Evolutionary conservation across 352 stramenopile species (phyloP).

Genomic region (Blastocystis sp.): DNA sequence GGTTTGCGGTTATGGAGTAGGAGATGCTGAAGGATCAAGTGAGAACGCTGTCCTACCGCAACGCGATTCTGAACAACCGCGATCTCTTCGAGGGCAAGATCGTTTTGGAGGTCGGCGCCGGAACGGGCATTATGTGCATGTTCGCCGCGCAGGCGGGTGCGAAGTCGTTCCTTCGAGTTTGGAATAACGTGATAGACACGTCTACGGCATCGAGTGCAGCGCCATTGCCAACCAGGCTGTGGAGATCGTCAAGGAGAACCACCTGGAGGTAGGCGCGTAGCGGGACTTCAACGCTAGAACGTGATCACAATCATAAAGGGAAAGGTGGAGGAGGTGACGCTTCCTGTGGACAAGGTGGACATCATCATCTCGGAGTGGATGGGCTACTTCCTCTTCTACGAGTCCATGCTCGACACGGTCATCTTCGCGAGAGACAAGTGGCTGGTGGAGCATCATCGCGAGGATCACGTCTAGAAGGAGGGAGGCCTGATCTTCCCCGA

Average conservation of each 20-base stretch:
- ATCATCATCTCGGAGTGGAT: constrained; percentile 99
- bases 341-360: constrained; percentile 90
- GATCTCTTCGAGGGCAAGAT: constrained; percentile 95
- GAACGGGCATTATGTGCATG: constrained; percentile 94
- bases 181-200: constrained; percentile 78
- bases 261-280: constrained; percentile 83
- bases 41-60: constrained; percentile 93
- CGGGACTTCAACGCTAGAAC: constrained; percentile 12
- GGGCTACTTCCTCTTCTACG: constrained; percentile 95
- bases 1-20: constrained; percentile 19
- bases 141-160: constrained; percentile 90
- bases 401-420: constrained; percentile 96
- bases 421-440: constrained; percentile 93
- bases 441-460: constrained; percentile 77
- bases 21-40: constrained; percentile 94
- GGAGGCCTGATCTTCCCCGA: constrained; percentile 93
- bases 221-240: constrained; percentile 89
- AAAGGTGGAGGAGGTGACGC: constrained; percentile 88
- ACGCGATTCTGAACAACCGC: constrained; percentile 93
- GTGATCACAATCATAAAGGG: constrained; percentile 89
- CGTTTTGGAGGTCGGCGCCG: constrained; percentile 93
- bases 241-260: constrained; percentile 92
- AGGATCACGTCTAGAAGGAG: constrained; percentile 76
- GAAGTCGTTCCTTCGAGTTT: constrained; percentile 76
- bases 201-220: constrained; percentile 93